Base-by-base conservation (phyloP, 1,139 yeast genomes). In the Kluyveromyces marxianus region DNA sequence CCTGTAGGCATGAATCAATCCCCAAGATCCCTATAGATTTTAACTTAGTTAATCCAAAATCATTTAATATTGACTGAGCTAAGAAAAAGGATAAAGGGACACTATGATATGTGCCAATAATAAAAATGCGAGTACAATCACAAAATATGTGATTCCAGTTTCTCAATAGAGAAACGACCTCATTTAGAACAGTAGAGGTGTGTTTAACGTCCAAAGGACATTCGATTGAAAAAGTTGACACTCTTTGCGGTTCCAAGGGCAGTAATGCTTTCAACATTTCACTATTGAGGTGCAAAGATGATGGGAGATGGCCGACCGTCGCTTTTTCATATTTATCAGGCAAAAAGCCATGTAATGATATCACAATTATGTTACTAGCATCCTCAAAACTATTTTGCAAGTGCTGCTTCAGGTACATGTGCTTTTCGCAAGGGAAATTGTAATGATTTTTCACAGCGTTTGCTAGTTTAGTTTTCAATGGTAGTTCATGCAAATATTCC, bases 321-420 rank as follows among this genome's bases (percentile, higher is more conserved):
- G 47, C 41, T 35, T 56, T 57, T 43, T 60, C 64, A 45, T 62
- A 63, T 46, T 57, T 57, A 4, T 60, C 65, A n/a, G 67, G 67
- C 25, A 63, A 46, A 43, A 52, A 50, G 0, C 66, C 66, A n/a
- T 54, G 59, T 5, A 61, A 49, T 10, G 63, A 54, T n/a, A 63
- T 51, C 14, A 62, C 54, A 3, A 60, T 31, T 25, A 56, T 50
- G 39, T 53, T 60, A 42, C 52, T n/a, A n/a, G n/a, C 54, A 4
- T 52, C 51, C 34, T 48, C 50, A 25, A 54, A 39, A 29, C 49
- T 28, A 27, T 41, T 46, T 7, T 44, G 42, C 4, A 52, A 44
- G 8, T 47, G 40, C 10, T 52, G 47, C 41, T 53, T 58, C 30
- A 63, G 37, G 44, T 64, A 64, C 2, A 62, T 45, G 51, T 64